Conservation (phyloP, 2,329 filamentous ascomycete genomes). For the Penicillium vulpinum region DNA sequence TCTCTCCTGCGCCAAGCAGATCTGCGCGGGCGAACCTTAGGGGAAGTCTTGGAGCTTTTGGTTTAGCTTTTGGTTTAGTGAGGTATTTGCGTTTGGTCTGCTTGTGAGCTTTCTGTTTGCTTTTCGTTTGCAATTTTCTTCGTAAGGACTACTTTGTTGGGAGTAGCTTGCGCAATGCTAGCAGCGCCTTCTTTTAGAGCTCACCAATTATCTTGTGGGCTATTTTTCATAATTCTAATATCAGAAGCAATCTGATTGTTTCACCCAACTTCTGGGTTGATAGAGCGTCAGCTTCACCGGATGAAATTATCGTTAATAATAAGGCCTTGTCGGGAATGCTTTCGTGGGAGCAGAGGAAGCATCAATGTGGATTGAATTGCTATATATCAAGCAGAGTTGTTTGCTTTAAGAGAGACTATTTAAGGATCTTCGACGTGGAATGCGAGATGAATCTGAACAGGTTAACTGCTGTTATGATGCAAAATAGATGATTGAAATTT, state of each 20-base stretch:
- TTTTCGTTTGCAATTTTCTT: too few species aligned
- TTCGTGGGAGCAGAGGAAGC: not conserved
- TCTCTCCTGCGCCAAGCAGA: not conserved
- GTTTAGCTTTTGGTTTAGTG: too few species aligned
- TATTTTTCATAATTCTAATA: not conserved
- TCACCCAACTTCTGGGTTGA: not conserved
- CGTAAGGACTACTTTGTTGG: too few species aligned
- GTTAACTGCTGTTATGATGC: not conserved
- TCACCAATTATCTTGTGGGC: not conserved
- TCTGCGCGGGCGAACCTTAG: not conserved
- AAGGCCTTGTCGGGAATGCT: not conserved
- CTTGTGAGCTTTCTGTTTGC: not conserved
- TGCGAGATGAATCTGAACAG: not conserved
- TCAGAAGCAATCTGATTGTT: not conserved
- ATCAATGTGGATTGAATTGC: not conserved
- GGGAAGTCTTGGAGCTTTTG: not conserved
- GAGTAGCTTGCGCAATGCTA: not conserved
- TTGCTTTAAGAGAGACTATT: not conserved
- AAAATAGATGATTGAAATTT: not conserved
- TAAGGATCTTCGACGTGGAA: not conserved
- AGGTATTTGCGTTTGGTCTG: not conserved
- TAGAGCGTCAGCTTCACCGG: not conserved
- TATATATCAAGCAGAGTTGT: not conserved
- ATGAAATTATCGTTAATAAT: too few species aligned
- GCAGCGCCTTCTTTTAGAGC: not conserved